Base-by-base conservation (phyloP, 2,329 filamentous ascomycete genomes). In the Microsporum audouinii region DNA sequence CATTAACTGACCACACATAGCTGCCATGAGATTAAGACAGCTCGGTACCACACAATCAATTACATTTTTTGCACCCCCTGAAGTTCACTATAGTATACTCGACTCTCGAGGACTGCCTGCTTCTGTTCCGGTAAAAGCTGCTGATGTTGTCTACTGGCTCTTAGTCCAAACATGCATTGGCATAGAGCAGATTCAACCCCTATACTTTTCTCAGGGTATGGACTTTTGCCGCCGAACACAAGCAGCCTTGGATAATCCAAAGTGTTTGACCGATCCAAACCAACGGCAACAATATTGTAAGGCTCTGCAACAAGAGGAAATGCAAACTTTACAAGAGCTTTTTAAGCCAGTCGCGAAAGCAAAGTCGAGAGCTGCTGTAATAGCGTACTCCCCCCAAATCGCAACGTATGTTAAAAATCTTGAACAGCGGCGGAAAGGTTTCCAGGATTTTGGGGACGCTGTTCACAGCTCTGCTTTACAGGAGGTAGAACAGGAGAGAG, bases 21-120 rank as follows among this genome's bases (percentile, higher is more conserved):
- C 84, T 59, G 84, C 84, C 0, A 88, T 88, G 84, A 74, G 85
- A 62, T 70, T 88, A 0, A 77, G 86, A 1, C 80, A 86, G 53
- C 73, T 88, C 0, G 78, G 73, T 0, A 76, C 75, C 1, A 81
- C 80, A 0, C 84, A 88, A 61, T 80, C 80, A 0, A 68, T 87
- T 0, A 71, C 72, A 0, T 80, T 80, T 57, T 77, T 84, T 23
- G 78, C 80, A 0, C 82, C 84, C 0, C 81, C 80, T 0, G 84
- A 87, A 66, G 84, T 87, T 0, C 77, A 86, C 38, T 80, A 83
- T 33, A 84, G 80, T 63, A 85, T 88, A 36, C 65, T 80, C 0
- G 80, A 84, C 60, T 58, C 79, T 0, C 68, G 73, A 12, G 61
- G 67, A 0, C 76, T 78, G 55, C 63, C 51, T 0, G 27, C 58